These are phyloP conservation scores for Chrysosporium queenslandicum DNA, from an alignment of 2,329 filamentous ascomycete species.

Conservation along the genomic window DNA sequence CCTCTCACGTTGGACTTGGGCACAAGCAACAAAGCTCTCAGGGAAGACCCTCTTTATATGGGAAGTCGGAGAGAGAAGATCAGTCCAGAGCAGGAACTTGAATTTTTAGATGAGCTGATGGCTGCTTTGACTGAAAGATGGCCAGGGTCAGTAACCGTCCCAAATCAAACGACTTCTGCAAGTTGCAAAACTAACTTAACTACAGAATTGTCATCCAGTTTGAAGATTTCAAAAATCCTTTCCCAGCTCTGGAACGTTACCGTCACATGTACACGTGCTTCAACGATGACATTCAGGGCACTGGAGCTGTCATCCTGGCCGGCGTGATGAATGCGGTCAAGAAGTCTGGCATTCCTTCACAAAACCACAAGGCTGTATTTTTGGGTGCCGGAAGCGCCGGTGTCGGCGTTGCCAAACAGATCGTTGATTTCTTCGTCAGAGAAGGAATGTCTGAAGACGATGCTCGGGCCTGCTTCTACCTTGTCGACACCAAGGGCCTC, in stretches of 20 bases:
- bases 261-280: constrained; percentile 85
- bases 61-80: constrained; percentile 78
- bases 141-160: constrained; percentile 47
- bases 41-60: constrained; percentile 81
- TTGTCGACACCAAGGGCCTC: constrained; percentile 93
- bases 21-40: constrained; percentile 51
- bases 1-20: constrained; percentile 55
- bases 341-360: constrained; percentile 70
- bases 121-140: constrained; percentile 68
- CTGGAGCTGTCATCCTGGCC: constrained; percentile 84
- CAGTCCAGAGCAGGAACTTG: constrained; percentile 64
- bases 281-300: constrained; percentile 98
- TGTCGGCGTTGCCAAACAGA: constrained; percentile 94
- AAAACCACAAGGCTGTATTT: constrained; percentile 91
- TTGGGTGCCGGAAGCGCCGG: constrained; percentile 91
- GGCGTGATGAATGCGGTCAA: constrained; percentile 70
- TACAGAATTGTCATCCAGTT: constrained; percentile 71
- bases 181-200: constrained; percentile 40
- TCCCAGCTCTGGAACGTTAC: constrained; percentile 85
- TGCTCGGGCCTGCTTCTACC: constrained; percentile 86
- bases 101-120: constrained; percentile 98
- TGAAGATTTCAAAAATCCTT: constrained; percentile 96
- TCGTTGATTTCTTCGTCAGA: constrained; percentile 92
- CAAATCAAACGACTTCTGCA: not conserved
- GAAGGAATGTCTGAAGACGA: constrained; percentile 81